Base-by-base conservation (phyloP, 495 filamentous ascomycete genomes). In the Annulohypoxylon maeteangense region DNA sequence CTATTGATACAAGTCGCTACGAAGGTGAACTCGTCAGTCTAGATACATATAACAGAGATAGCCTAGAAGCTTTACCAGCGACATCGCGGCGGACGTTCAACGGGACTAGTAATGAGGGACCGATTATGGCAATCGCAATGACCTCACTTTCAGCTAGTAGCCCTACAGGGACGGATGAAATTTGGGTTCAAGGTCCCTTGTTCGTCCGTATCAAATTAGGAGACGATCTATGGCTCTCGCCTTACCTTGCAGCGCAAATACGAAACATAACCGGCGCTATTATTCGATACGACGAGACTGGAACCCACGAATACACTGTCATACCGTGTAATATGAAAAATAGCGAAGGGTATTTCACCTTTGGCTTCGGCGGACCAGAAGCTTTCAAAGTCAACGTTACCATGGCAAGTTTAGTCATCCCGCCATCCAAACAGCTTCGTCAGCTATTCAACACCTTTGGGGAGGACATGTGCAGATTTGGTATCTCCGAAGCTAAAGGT, bases 91-190 rank as follows among this genome's bases (percentile, higher is more conserved):
- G 6, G 48, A 54, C 14, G 3, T 7, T n/a, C 4, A 29, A 10
- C 10, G n/a, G 16, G n/a, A 1, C 25, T 7, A 8, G 10, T 7
- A 4, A 16, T 0, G 29, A 7, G 11, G 4, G 2, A 18, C 40
- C 40, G n/a, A n/a, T 18, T 20, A 18, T 54, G 4, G 27, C 27
- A 32, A 54, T 54, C 27, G 50, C 50, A 11, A 54, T 54, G 50
- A 54, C 50, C 50, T 54, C 50, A 4, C 50, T 54, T 20, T 54
- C 50, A 29, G 50, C 29, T 8, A 54, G n/a, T 34, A 54, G 50
- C 29, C 16, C 50, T 32, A 54, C 50, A 34, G 50, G 50, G 4
- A 54, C 50, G 16, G 50, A 54, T 34, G 50, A 54, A 2, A 32
- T 54, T 7, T 54, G 50, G 50, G 50, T 34, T 18, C 50, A 54